Conservation (phyloP, 495 filamentous ascomycete genomes). For the Rostrohypoxylon terebratum region DNA sequence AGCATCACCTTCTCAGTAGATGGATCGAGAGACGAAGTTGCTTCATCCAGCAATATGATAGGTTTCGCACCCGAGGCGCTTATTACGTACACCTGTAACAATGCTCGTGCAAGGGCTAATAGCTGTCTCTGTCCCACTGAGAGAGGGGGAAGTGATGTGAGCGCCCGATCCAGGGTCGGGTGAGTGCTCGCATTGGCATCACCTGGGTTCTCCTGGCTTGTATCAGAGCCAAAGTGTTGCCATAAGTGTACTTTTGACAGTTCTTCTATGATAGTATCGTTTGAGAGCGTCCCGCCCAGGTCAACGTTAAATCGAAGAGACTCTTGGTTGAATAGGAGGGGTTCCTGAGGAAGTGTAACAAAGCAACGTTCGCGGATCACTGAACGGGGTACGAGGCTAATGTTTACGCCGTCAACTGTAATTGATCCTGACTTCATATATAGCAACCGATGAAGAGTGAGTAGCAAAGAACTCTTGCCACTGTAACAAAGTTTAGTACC, state of each 20-base stretch:
- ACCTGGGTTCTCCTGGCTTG: background rate
- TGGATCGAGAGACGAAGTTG: conserved; percentile 83
- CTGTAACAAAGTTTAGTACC: conserved; percentile 38
- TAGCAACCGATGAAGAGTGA: conserved; percentile 54
- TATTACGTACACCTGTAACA: conserved; percentile 24
- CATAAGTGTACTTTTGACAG: conserved; percentile 46
- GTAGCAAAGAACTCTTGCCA: conserved; percentile 57
- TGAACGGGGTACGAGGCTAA: conserved; percentile 54
- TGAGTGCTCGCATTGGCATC: conserved; percentile 5
- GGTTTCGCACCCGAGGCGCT: conserved; percentile 27
- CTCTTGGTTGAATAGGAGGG: conserved; percentile 57
- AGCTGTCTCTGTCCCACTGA: conserved; percentile 49
- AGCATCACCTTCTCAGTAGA: conserved; percentile 83
- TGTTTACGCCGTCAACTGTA: conserved; percentile 60
- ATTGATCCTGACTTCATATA: conserved; percentile 55
- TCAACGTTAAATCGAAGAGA: conserved; percentile 64
- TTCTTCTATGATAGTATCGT: conserved; percentile 54
- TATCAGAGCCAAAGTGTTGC: conserved; percentile 49
- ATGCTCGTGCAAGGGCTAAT: conserved; percentile 23
- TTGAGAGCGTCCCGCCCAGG: conserved; percentile 50
- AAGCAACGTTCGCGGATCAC: conserved; percentile 46
- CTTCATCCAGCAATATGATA: conserved; percentile 86
- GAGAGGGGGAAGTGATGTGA: conserved; percentile 41
- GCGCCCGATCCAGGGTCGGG: conserved; percentile 33
- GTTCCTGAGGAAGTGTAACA: conserved; percentile 61